phyloP scores from a whole-genome alignment of 768 basidiomycete genomes.

The Lentinula lateritia region DNA sequence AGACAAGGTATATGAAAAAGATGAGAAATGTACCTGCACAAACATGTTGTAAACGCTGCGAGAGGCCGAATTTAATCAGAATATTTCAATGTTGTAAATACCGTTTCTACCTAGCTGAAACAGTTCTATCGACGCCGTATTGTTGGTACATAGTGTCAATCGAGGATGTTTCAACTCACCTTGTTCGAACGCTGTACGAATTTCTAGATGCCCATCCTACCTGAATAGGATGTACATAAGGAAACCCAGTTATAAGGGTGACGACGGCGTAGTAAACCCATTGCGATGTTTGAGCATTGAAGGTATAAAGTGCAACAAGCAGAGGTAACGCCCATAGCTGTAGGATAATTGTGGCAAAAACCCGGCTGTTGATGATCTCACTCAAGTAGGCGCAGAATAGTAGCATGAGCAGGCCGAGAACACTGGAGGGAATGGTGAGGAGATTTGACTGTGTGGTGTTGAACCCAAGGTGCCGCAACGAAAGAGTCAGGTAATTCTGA shows the following conservation, averaged over 20 bases:
- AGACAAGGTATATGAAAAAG: background rate
- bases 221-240: constrained; percentile 43
- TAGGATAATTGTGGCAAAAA: constrained; percentile 44
- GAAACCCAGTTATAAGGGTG: constrained; percentile 50
- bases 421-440: constrained; percentile 52
- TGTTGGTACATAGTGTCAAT: background rate
- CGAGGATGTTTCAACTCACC: constrained; percentile 26
- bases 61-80: background rate
- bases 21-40: constrained; percentile 30
- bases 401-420: constrained; percentile 46
- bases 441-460: constrained; percentile 58
- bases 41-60: constrained; percentile 55
- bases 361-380: constrained; percentile 52
- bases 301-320: constrained; percentile 50
- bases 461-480: constrained; percentile 58
- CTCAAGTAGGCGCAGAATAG: constrained; percentile 44
- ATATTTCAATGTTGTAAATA: background rate
- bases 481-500: constrained; percentile 58
- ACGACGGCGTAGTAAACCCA: constrained; percentile 55
- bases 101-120: constrained; percentile 29
- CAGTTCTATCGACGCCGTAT: constrained; percentile 22
- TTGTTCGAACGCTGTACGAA: constrained; percentile 52
- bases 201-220: constrained; percentile 59
- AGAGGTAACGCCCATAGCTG: constrained; percentile 57
- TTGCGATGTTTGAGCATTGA: constrained; percentile 40